Conservation (phyloP, 78 protist genomes). For the Polysphondylium violaceum region DNA sequence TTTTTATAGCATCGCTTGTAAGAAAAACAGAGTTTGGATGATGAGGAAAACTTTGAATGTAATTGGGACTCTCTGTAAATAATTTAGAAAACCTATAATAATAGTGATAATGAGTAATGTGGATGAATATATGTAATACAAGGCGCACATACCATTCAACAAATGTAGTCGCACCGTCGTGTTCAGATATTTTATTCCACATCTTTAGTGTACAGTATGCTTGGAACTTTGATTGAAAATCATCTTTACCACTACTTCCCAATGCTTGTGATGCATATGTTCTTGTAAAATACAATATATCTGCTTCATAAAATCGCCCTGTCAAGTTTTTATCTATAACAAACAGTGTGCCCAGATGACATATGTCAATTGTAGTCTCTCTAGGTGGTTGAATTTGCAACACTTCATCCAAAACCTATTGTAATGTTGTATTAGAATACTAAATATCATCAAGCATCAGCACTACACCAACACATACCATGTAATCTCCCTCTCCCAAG, state of each 20-base stretch:
- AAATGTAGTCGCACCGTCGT: constrained; percentile 55
- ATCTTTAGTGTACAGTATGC: constrained; percentile 81
- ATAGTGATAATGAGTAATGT: background rate
- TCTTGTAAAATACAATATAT: constrained; percentile 67
- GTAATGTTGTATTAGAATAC: background rate
- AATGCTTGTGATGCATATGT: constrained; percentile 61
- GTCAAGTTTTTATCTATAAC: constrained; percentile 59
- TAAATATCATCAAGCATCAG: too few relatives aligned
- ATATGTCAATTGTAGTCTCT: constrained; percentile 58
- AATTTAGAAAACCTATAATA: constrained; percentile 42
- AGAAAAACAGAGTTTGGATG: constrained; percentile 33
- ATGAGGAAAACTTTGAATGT: constrained; percentile 22
- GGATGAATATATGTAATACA: background rate
- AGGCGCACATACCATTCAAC: constrained; percentile 53
- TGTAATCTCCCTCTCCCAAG: too few relatives aligned
- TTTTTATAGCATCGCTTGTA: constrained; percentile 71
- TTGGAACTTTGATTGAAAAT: constrained; percentile 81
- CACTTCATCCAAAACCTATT: constrained; percentile 55
- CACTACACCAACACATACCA: constrained; percentile 5
- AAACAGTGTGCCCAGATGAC: constrained; percentile 78
- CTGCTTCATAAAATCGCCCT: constrained; percentile 64
- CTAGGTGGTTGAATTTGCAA: constrained; percentile 66
- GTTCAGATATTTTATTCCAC: constrained; percentile 84
- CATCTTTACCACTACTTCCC: constrained; percentile 65
- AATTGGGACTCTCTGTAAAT: constrained; percentile 60